Base-by-base conservation (phyloP, 2,329 filamentous ascomycete species). In the Ophiosphaerella narmari region DNA sequence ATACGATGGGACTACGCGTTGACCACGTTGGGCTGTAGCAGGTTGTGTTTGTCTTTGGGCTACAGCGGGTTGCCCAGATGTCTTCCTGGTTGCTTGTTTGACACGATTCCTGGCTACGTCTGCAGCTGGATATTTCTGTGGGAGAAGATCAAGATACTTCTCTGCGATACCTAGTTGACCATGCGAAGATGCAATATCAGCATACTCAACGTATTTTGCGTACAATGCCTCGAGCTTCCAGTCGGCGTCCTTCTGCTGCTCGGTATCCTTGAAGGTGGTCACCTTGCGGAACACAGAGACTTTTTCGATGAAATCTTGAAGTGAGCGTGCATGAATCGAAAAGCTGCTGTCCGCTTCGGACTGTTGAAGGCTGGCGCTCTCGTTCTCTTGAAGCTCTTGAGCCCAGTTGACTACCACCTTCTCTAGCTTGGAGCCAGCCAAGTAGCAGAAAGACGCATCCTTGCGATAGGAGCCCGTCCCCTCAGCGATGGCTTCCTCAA, bases 391-490 rank as follows among this genome's bases (percentile, higher is more conserved):
- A 13, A 97, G 84, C 74, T 97, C 92, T 43, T 89, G 82, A 46
- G 93, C 87, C 94, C 94, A 99, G 67, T 97, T 97, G 32, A 83
- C 83, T 39, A 97, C 90, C 21, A 97, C 93, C 82, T 99, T 99
- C 75, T 99, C 93, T 4, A 99, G 82, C 77, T 97, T 97, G 14
- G 93, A 96, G 52, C 94, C 93, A 38, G 93, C 91, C 54, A 99
- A 79, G 75, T 92, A 99, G 75, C 95, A 99, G 82, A 99, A 96
- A 0, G 91, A 92, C 31, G 94, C 94, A 73, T 99, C 90, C 72
- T 96, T 93, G 55, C 90, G 84, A 43, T 78, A 74, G 7, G 70
- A 72, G 41, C 75, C 75, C 52, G 76, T 71, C 34, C 86, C 82
- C 7, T 71, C 71, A 40, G 78, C 76, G 39, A 82, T 76, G 21